phyloP scores from a whole-genome alignment of 2,329 filamentous ascomycete genomes.

The Lomentospora prolificans region DNA sequence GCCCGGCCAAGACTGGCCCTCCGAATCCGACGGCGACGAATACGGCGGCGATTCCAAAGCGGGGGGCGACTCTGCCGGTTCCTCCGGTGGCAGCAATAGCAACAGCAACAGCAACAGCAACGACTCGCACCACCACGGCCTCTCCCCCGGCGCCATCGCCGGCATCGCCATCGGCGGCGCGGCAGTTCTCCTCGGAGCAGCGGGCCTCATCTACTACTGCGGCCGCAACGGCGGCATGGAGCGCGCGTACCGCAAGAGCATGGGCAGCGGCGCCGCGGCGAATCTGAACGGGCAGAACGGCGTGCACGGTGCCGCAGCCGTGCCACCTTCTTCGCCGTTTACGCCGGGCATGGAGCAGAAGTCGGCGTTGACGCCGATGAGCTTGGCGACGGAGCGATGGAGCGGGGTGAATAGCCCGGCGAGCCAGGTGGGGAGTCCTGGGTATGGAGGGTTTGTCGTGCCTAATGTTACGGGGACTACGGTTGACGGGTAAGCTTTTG shows the following conservation, averaged over 20 bases:
- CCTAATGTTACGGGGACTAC: background rate
- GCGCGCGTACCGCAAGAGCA: conserved; percentile 23
- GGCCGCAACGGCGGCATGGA: conserved; percentile 30
- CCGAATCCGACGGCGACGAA: conserved; percentile 24
- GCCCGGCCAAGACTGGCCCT: conserved; percentile 45
- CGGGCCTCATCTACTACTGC: conserved; percentile 37
- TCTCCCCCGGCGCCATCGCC: conserved; percentile 41
- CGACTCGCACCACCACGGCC: conserved; percentile 9
- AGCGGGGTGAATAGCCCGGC: too few relatives aligned
- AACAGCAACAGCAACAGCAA: conserved; percentile 8
- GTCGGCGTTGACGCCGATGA: background rate
- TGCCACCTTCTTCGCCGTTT: background rate
- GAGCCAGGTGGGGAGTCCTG: background rate
- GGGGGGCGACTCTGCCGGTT: conserved; percentile 9
- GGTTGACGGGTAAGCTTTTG: background rate
- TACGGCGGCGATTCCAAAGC: conserved; percentile 12
- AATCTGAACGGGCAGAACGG: background rate
- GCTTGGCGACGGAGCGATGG: background rate
- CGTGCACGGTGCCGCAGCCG: background rate
- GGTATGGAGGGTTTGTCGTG: background rate
- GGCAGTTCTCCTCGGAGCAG: conserved; percentile 31
- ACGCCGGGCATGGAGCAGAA: background rate
- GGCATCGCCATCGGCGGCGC: conserved; percentile 46
- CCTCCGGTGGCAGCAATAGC: conserved; percentile 11
- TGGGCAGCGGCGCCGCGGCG: background rate